Evolutionary conservation across 768 basidiomycete genomes (phyloP).

Genomic region (Lactarius deliciosus): DNA sequence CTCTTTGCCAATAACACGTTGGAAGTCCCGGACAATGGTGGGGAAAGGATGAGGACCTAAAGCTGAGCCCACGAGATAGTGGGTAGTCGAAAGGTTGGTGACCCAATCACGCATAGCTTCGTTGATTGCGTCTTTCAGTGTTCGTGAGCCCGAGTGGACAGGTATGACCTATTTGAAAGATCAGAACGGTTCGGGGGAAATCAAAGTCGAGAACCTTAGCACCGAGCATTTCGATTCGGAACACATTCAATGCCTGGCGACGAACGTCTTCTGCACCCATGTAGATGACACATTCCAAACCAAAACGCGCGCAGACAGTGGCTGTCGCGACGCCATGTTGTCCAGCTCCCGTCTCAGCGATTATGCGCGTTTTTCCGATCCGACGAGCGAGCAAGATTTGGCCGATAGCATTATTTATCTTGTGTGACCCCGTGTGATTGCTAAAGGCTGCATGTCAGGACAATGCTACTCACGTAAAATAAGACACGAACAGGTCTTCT

Average conservation of each 20-base stretch:
- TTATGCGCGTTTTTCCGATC: constrained; percentile 94
- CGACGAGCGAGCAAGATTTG: constrained; percentile 95
- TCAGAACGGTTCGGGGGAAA: constrained; percentile 4
- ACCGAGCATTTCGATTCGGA: constrained; percentile 97
- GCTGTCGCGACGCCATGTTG: constrained; percentile 99
- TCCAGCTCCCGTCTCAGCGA: constrained; percentile 98
- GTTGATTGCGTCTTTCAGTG: constrained; percentile 97
- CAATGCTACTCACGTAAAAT: not conserved
- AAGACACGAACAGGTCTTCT: constrained; percentile 67
- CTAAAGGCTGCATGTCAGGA: constrained; percentile 39
- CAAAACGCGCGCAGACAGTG: constrained; percentile 96
- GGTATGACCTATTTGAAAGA: constrained; percentile 70
- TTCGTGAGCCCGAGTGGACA: constrained; percentile 90
- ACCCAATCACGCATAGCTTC: constrained; percentile 99
- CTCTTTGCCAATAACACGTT: constrained; percentile 90
- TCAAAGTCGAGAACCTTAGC: constrained; percentile 56
- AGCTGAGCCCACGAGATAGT: constrained; percentile 95
- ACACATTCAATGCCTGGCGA: constrained; percentile 95
- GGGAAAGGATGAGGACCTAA: constrained; percentile 99
- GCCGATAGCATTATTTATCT: constrained; percentile 98
- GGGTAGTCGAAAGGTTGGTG: constrained; percentile 88
- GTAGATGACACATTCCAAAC: constrained; percentile 91
- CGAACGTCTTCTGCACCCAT: constrained; percentile 99
- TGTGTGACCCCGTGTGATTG: constrained; percentile 98
- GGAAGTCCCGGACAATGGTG: constrained; percentile 98